phyloP scores from a whole-genome alignment of 352 stramenopile species.

The Phytophthora agathidicida region DNA sequence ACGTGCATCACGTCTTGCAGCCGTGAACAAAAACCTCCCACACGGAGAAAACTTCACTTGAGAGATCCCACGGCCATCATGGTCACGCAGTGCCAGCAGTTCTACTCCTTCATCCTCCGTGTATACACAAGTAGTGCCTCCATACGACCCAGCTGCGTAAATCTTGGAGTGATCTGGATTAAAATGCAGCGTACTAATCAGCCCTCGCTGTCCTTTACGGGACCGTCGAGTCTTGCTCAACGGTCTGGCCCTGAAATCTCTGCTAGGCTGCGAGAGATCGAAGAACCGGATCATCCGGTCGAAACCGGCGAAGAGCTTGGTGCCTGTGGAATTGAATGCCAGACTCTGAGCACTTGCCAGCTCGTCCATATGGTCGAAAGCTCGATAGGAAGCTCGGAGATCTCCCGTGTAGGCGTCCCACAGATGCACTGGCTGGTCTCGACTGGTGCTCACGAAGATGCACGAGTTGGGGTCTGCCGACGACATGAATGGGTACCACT shows the following conservation, averaged over 20 bases:
- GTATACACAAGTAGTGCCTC: slow-evolving; percentile 84
- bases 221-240: slow-evolving; percentile 73
- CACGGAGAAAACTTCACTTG: slow-evolving; percentile 82
- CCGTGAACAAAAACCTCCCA: slow-evolving; percentile 77
- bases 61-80: slow-evolving; percentile 81
- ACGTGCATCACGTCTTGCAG: slow-evolving; percentile 61
- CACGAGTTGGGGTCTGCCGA: slow-evolving; percentile 77
- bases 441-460: slow-evolving; percentile 87
- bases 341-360: slow-evolving; percentile 78
- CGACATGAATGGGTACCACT: slow-evolving; percentile 90
- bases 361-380: slow-evolving; percentile 90
- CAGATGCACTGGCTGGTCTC: slow-evolving; percentile 90
- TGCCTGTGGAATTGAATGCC: slow-evolving; percentile 78
- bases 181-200: slow-evolving; percentile 82
- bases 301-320: slow-evolving; percentile 87
- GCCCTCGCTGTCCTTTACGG: slow-evolving; percentile 69
- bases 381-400: slow-evolving; percentile 82
- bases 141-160: slow-evolving; percentile 88
- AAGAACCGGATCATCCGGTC: slow-evolving; percentile 87
- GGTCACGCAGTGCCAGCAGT: slow-evolving; percentile 61
- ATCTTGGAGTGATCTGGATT: slow-evolving; percentile 87
- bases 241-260: slow-evolving; percentile 59
- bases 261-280: slow-evolving; percentile 69
- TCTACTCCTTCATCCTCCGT: slow-evolving; percentile 77
- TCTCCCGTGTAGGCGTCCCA: slow-evolving; percentile 91